These are phyloP conservation scores for Ascochyta fabae DNA, from an alignment of 2,329 filamentous ascomycete species.

Conservation along the genomic window DNA sequence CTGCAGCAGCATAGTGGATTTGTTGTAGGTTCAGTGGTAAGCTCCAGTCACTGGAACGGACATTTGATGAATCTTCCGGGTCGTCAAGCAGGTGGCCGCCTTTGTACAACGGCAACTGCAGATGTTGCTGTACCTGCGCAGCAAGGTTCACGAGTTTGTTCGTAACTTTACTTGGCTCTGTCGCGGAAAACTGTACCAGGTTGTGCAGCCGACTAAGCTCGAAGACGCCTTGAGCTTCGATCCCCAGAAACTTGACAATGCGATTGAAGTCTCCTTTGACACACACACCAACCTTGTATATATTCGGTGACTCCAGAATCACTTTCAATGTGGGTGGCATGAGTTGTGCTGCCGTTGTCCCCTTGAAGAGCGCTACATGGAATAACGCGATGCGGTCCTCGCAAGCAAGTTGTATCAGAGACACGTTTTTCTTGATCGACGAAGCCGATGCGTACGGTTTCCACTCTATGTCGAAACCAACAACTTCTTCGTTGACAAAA, in stretches of 20 bases:
- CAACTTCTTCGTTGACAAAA: slow-evolving; percentile 71
- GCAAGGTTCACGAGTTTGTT: slow-evolving; percentile 69
- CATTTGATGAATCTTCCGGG: slow-evolving; percentile 41
- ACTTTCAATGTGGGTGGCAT: slow-evolving; percentile 71
- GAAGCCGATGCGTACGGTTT: slow-evolving; percentile 49
- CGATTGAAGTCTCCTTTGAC: slow-evolving; percentile 71
- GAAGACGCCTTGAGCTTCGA: slow-evolving; percentile 72
- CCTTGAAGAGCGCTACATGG: slow-evolving; percentile 67
- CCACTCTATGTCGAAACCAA: slow-evolving; percentile 96
- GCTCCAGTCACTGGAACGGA: slow-evolving; percentile 80
- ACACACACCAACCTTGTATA: slow-evolving; percentile 79
- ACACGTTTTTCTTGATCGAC: slow-evolving; percentile 80
- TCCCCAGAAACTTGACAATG: slow-evolving; percentile 64
- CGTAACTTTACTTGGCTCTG: slow-evolving; percentile 62
- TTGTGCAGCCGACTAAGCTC: slow-evolving; percentile 86
- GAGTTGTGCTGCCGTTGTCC: slow-evolving; percentile 58
- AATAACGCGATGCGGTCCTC: slow-evolving; percentile 80
- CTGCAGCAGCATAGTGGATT: slow-evolving; percentile 75
- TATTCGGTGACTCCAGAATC: slow-evolving; percentile 72
- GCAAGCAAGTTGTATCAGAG: slow-evolving; percentile 82
- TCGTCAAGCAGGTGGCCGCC: slow-evolving; percentile 58
- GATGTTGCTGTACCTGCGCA: slow-evolving; percentile 70
- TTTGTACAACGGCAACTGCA: slow-evolving; percentile 81
- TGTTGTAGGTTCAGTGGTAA: slow-evolving; percentile 67
- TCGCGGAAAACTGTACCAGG: slow-evolving; percentile 63